Evolutionary conservation across 139 green algal species (phyloP), one percentile per base, ranked within the genome.

Genomic region (Chlorella sp.): DNA sequence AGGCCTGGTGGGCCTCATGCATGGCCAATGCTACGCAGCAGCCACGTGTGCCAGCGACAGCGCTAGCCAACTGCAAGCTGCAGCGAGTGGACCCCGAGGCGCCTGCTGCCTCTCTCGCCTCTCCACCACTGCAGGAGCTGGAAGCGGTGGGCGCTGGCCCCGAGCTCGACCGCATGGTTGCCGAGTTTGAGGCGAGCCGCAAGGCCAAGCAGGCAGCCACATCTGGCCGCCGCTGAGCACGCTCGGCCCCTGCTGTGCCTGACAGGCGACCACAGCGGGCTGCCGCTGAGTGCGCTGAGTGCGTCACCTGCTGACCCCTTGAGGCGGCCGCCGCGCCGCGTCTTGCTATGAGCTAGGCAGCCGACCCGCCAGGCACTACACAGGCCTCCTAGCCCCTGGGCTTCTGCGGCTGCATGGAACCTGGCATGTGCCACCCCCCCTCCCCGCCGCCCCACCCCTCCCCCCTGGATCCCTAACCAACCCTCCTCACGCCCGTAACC

Each of bases 121-220:
- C 7, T 24, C 51, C 34, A 17, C 17, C 30, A 36, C 17, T 65
- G 26, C 82, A 88, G 74, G 86, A 90, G 73, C 75, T 90, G 48
- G 82, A 90, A 44, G 68, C 65, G 7, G 83, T 84, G 41, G 87
- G 87, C 38, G 82, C 54, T 0, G 43, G 65, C 11, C 34, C 62
- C 16, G 87, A 90, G 60, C 82, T 90, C 20, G 87, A 90, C 44
- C 62, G 81, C n/a, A 73, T 96, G 80, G 84, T 95, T 17, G 88
- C 85, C 32, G 87, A 90, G 60, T 11, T 65, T 20, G 79, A 84
- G 64, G 79, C 79, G 40, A 58, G 28, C 43, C 51, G 51, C 51
- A 24, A 64, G 41, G 79, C 79, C 60, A 75, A 76, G 79, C 19
- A 60, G 54, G 76, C 76, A 43, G 60, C 77, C 4, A 40, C 46